Evolutionary conservation across 2,329 filamentous ascomycete genomes (phyloP).

Genomic region (Metarhizium rileyi): DNA sequence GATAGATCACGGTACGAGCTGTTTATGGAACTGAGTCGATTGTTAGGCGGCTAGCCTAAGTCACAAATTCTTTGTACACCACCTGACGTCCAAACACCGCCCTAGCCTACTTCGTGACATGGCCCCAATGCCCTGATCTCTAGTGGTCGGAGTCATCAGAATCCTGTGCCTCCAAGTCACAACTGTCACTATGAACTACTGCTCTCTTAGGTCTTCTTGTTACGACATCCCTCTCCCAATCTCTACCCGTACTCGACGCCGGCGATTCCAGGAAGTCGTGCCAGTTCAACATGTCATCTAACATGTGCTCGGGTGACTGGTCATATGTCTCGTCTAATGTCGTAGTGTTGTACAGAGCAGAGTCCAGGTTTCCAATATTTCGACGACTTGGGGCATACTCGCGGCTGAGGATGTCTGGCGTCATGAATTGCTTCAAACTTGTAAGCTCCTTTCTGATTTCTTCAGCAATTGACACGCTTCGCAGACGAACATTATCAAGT

Average conservation of each 20-base stretch:
- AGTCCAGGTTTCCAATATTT: background rate
- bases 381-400: background rate
- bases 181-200: conserved; percentile 2
- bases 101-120: background rate
- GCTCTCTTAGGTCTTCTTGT: conserved; percentile 9
- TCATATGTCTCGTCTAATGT: background rate
- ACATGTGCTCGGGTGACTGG: background rate
- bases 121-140: background rate
- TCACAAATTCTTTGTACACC: background rate
- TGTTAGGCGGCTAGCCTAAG: conserved; percentile 2
- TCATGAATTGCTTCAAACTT: conserved; percentile 9
- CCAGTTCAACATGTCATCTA: background rate
- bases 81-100: background rate
- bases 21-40: background rate
- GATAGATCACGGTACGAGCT: conserved; percentile 8
- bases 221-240: conserved; percentile 9
- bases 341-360: background rate
- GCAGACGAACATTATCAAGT: conserved; percentile 16
- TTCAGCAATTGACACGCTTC: conserved; percentile 16
- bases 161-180: conserved; percentile 12
- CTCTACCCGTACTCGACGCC: conserved; percentile 13
- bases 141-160: conserved; percentile 3
- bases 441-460: conserved; percentile 16
- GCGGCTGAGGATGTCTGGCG: background rate
- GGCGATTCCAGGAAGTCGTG: conserved; percentile 12